A percentile compares a stretch with the other conserved stretches of the same genome.
Conservation (phyloP, 768 basidiomycete species). For the Calocybe cyanea region DNA sequence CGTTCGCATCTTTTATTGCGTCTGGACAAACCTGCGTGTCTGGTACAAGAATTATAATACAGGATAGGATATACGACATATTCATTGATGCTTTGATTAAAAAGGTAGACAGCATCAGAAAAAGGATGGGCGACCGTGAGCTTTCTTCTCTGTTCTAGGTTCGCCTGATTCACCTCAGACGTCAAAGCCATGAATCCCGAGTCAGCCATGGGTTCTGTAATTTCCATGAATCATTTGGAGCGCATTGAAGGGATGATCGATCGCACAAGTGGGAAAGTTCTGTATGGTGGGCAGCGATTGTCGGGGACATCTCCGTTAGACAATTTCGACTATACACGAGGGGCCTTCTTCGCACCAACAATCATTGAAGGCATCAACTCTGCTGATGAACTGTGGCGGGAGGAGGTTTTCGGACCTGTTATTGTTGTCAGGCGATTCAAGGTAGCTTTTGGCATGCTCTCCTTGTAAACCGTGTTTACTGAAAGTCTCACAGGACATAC, state of each 20-base stretch:
- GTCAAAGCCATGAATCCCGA: constrained; percentile 59
- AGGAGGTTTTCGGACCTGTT: constrained; percentile 88
- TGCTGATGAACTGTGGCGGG: constrained; percentile 68
- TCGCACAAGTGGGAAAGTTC: constrained; percentile 43
- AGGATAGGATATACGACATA: constrained; percentile 61
- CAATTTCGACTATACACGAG: constrained; percentile 63
- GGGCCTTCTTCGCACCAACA: constrained; percentile 80
- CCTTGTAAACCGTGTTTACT: not conserved
- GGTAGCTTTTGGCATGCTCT: constrained; percentile 20
- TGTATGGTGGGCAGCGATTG: constrained; percentile 68
- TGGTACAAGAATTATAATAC: constrained; percentile 78
- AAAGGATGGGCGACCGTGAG: constrained; percentile 78
- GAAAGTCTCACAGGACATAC: constrained; percentile 42
- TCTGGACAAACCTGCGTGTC: constrained; percentile 93
- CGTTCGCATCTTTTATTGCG: constrained; percentile 82
- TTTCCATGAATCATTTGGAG: constrained; percentile 59
- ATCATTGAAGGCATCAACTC: constrained; percentile 56
- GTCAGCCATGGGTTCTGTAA: constrained; percentile 79
- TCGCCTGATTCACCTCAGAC: no score
- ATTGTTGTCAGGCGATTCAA: constrained; percentile 53
- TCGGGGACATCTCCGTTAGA: constrained; percentile 60
- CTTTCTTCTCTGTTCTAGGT: constrained; percentile 11
- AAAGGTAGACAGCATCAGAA: constrained; percentile 59
- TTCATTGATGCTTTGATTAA: constrained; percentile 62
- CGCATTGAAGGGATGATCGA: constrained; percentile 59